Base-by-base conservation (phyloP, 139 green algal species). In the Micromonas pusilla region DNA sequence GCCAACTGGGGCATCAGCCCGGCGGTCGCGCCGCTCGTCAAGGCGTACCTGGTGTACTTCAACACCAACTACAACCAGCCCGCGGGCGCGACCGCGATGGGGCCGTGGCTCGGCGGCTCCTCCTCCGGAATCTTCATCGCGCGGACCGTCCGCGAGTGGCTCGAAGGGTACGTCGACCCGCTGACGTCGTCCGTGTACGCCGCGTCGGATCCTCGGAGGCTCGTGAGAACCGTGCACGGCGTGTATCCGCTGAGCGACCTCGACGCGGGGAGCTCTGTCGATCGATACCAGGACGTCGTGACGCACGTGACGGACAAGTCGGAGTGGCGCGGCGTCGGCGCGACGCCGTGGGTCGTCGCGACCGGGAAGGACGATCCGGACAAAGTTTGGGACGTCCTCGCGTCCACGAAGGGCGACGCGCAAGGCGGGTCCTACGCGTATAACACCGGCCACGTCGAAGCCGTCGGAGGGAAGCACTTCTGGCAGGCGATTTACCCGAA, bases 101-200 rank as follows among this genome's bases (percentile, higher is more conserved):
- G 68, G 21, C 37, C 37, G 32, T 63, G 30, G 32, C 37, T 75
- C 0, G 38, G 38, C 23, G 5, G 34, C 19, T 38, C 19, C 4
- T 60, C 68, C 19, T 36, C 26, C 1, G 68, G 68, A 2, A 63
- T 75, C 19, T 32, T 75, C 1, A 23, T 75, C 3, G 36, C 36
- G 30, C 68, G 68, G 1, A 39, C 68, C 1, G 68, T 64, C 20
- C 23, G 62, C 23, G 37, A 75, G 37, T 75, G 68, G 68, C 52
- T 75, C 9, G 37, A 62, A 38, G 68, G 68, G 2, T 75, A 63
- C 25, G 21, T 33, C 20, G 68, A 75, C 53, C 68, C 68, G 13
- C 26, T 75, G 1, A 13, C 62, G 1, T 63, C 37, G 19, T 20
- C 68, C 9, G 21, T 21, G 20, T 63, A 64, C 25, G 20, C 21